Evolutionary conservation across 2,329 filamentous ascomycete genomes (phyloP).

Genomic region (Sarocladiaceae sp.): DNA sequence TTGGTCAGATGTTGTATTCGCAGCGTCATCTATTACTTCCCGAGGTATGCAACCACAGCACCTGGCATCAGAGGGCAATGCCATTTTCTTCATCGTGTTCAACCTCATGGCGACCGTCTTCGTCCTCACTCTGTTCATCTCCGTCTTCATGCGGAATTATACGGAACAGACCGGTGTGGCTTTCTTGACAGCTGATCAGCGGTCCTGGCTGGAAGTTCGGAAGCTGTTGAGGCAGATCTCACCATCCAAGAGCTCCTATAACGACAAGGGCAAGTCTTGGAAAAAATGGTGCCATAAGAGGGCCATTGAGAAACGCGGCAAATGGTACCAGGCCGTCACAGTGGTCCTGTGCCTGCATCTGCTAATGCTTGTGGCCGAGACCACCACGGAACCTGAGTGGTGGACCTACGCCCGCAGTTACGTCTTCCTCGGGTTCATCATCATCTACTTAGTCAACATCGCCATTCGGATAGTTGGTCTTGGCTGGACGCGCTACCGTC

Average conservation of each 20-base stretch:
- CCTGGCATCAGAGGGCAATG: conserved; percentile 72
- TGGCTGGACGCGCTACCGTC: conserved; percentile 84
- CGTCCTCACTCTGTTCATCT: conserved; percentile 93
- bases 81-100: conserved; percentile 91
- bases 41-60: conserved; percentile 64
- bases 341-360: conserved; percentile 75
- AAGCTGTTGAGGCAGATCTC: conserved; percentile 90
- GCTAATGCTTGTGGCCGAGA: conserved; percentile 77
- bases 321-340: conserved; percentile 83
- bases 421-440: conserved; percentile 73
- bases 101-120: conserved; percentile 96
- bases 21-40: conserved; percentile 75
- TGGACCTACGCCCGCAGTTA: conserved; percentile 69
- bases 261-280: conserved; percentile 64
- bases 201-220: conserved; percentile 91
- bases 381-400: conserved; percentile 62
- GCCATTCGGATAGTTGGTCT: conserved; percentile 78
- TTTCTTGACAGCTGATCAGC: conserved; percentile 89
- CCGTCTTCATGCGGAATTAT: conserved; percentile 99
- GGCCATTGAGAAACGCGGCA: conserved; percentile 88
- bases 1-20: conserved; percentile 90
- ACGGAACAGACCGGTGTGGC: conserved; percentile 97
- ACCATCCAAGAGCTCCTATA: conserved; percentile 85
- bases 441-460: conserved; percentile 79
- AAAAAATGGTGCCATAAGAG: conserved; percentile 93